Evolutionary conservation across 2,329 filamentous ascomycete genomes (phyloP).

Genomic region (Microascus cirrosus): DNA sequence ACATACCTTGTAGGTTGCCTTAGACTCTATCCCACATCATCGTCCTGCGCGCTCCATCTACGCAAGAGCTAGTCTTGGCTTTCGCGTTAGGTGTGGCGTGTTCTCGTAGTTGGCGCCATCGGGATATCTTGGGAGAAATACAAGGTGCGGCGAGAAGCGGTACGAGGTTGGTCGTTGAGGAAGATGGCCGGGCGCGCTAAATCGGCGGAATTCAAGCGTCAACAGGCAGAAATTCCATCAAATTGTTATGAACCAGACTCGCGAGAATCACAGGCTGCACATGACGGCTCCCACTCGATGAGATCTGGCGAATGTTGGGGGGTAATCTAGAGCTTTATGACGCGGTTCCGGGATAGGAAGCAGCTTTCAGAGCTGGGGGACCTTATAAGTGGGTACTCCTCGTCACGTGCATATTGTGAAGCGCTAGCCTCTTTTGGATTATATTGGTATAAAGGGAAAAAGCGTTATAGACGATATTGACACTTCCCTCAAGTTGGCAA

Average conservation of each 20-base stretch:
- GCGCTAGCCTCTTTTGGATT: background rate
- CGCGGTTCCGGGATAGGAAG: conserved; percentile 3
- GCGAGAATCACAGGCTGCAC: conserved; percentile 1
- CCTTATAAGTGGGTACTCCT: background rate
- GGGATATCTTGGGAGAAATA: conserved; percentile 4
- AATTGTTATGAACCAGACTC: background rate
- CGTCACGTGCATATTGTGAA: background rate
- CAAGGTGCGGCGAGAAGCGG: background rate
- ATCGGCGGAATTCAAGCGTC: background rate
- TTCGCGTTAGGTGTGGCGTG: conserved; percentile 3
- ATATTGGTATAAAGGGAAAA: background rate
- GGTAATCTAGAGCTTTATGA: conserved; percentile 2
- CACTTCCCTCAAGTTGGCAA: background rate
- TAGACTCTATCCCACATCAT: background rate
- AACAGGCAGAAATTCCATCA: background rate
- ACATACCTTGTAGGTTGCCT: conserved; percentile 1
- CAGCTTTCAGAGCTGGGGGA: conserved; percentile 4
- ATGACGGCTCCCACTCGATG: conserved; percentile 1
- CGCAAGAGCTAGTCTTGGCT: background rate
- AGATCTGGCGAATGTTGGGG: background rate
- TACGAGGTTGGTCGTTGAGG: background rate
- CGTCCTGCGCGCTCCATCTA: background rate
- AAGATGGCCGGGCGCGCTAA: background rate
- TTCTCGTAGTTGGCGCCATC: conserved; percentile 3
- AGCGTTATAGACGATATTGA: background rate